phyloP scores from a whole-genome alignment of 78 protist species.

The Pigoraptor vietnamica region DNA sequence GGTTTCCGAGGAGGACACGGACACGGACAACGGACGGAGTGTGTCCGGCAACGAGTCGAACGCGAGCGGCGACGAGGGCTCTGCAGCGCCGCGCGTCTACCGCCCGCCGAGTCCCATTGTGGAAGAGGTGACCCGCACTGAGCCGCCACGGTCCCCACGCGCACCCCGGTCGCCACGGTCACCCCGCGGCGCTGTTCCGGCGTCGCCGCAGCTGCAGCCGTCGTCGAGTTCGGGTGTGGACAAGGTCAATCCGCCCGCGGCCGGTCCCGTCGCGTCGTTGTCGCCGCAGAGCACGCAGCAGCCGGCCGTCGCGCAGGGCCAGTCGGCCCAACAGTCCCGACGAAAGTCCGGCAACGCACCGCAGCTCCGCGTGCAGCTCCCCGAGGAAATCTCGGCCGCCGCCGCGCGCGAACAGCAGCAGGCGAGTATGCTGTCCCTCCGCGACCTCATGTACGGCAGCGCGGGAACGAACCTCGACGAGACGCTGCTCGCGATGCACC shows the following conservation, averaged over 20 bases:
- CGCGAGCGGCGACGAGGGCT: no score
- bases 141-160: not conserved
- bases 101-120: not conserved
- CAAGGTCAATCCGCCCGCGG: no score
- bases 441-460: not conserved
- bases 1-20: not conserved
- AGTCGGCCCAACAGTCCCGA: no score
- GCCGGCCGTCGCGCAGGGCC: not conserved
- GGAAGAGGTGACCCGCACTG: not conserved
- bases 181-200: no score
- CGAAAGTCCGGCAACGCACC: not conserved
- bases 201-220: no score
- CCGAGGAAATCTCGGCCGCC: not conserved
- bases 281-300: not conserved
- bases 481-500: not conserved
- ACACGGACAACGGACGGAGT: not conserved
- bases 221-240: no score
- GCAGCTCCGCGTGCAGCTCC: not conserved
- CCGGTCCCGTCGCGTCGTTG: no score
- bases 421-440: not conserved
- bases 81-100: no score
- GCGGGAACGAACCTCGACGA: not conserved
- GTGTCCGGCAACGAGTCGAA: no score
- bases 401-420: not conserved
- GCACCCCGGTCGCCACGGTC: not conserved